Evolutionary conservation across 2,329 filamentous ascomycete species (phyloP).

Genomic region (Drechslera avenae): DNA sequence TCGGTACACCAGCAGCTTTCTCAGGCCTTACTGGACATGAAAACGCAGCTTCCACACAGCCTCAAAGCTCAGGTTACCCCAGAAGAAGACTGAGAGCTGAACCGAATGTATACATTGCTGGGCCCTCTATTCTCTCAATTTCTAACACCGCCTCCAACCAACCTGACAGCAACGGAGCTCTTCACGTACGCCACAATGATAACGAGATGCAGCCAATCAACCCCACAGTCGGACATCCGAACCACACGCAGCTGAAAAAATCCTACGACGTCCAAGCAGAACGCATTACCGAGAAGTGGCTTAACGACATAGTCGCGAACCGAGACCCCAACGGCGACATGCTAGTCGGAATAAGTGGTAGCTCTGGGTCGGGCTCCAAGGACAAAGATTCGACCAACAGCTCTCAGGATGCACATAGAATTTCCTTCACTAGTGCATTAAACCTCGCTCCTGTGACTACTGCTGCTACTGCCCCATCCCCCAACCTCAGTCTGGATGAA

Average conservation of each 20-base stretch:
- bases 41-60: not conserved
- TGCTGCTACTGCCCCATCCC: too few species aligned
- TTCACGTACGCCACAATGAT: not conserved
- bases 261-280: not conserved
- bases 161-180: not conserved
- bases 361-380: too few species aligned
- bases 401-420: too few species aligned
- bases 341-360: not conserved
- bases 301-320: not conserved
- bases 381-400: not conserved
- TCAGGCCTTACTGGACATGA: too few species aligned
- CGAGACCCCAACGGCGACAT: not conserved
- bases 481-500: too few species aligned
- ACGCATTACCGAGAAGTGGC: not conserved
- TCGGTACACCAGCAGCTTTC: not conserved
- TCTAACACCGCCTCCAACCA: not conserved
- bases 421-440: too few species aligned
- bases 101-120: too few species aligned
- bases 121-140: too few species aligned
- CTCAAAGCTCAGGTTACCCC: not conserved
- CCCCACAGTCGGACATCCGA: not conserved
- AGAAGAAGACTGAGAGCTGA: not conserved
- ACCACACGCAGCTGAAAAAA: not conserved
- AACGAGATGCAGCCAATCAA: not conserved
- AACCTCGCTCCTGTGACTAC: too few species aligned